Evolutionary conservation across 2,329 filamentous ascomycete species (phyloP).

Genomic region (Monosporascus ibericus): DNA sequence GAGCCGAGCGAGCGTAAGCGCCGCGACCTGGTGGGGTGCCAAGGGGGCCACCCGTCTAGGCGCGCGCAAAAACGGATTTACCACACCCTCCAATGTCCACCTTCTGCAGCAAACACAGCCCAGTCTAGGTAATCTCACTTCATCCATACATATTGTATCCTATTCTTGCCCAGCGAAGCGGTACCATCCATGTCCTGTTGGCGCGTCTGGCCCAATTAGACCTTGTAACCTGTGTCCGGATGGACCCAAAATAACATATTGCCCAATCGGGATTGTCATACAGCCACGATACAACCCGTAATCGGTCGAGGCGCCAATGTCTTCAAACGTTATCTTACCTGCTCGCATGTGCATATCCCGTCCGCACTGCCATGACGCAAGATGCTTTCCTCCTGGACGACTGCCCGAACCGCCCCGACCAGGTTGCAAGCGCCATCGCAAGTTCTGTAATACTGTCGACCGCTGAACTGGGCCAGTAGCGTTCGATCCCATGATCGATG

Average conservation of each 20-base stretch:
- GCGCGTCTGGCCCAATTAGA: background rate
- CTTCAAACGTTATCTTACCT: background rate
- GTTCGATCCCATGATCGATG: background rate
- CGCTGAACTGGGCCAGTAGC: background rate
- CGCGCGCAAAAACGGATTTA: conserved; percentile 17
- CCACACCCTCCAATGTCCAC: conserved; percentile 6
- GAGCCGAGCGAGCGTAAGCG: background rate
- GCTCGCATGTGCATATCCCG: background rate
- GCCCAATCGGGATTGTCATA: background rate
- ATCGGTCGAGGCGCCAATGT: background rate
- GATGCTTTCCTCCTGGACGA: background rate
- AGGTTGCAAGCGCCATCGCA: background rate
- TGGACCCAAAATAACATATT: background rate
- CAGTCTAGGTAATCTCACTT: background rate
- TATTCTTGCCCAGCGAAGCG: background rate
- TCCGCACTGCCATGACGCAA: background rate
- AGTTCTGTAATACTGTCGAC: background rate
- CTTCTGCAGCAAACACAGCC: background rate
- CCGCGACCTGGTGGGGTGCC: background rate
- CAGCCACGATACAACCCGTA: background rate
- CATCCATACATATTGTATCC: conserved; percentile 2
- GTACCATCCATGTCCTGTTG: background rate
- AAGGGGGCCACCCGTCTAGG: conserved; percentile 1
- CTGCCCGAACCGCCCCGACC: background rate
- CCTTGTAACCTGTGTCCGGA: background rate